A percentile compares a stretch with the other conserved stretches of the same genome.
Conservation (phyloP, 1,284 basidiomycete genomes). For the Marasmius sp. region DNA sequence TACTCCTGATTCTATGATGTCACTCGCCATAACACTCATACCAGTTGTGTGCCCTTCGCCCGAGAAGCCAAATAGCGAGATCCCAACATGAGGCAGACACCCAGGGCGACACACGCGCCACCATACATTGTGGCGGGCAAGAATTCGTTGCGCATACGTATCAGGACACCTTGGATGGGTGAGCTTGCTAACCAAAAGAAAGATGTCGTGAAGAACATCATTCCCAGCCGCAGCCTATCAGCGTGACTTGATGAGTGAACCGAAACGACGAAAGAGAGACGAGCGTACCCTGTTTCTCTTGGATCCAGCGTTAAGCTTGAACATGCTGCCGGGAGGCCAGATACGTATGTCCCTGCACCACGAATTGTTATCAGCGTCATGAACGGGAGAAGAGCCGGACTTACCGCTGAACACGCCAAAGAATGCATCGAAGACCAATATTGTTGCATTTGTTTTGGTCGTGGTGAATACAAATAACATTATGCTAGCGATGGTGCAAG, state of each 20-base stretch:
- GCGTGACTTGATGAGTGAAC: neutral
- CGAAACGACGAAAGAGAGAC: neutral
- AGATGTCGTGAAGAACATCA: slow-evolving; percentile 18
- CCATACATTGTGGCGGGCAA: slow-evolving; percentile 18
- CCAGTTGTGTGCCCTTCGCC: neutral
- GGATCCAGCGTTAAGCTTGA: slow-evolving; percentile 11
- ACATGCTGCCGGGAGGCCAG: slow-evolving; percentile 12
- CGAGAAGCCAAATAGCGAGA: slow-evolving; percentile 2
- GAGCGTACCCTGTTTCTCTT: slow-evolving; percentile 16
- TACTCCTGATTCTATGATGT: neutral
- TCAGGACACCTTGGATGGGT: slow-evolving; percentile 19
- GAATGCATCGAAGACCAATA: slow-evolving; percentile 17
- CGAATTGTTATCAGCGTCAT: neutral
- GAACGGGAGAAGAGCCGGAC: neutral
- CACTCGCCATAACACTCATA: neutral
- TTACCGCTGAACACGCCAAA: slow-evolving; percentile 20
- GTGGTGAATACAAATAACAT: slow-evolving; percentile 15
- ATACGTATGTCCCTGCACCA: slow-evolving; percentile 15
- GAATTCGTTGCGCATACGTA: slow-evolving; percentile 12
- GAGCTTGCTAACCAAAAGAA: slow-evolving; percentile 22
- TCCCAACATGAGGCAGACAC: slow-evolving; percentile 14
- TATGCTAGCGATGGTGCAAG: slow-evolving; percentile 11
- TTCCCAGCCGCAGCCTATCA: slow-evolving; percentile 16
- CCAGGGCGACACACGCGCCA: slow-evolving; percentile 14
- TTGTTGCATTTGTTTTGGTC: slow-evolving; percentile 11